phyloP scores from a whole-genome alignment of 495 filamentous ascomycete genomes.

The Parathielavia appendiculata region DNA sequence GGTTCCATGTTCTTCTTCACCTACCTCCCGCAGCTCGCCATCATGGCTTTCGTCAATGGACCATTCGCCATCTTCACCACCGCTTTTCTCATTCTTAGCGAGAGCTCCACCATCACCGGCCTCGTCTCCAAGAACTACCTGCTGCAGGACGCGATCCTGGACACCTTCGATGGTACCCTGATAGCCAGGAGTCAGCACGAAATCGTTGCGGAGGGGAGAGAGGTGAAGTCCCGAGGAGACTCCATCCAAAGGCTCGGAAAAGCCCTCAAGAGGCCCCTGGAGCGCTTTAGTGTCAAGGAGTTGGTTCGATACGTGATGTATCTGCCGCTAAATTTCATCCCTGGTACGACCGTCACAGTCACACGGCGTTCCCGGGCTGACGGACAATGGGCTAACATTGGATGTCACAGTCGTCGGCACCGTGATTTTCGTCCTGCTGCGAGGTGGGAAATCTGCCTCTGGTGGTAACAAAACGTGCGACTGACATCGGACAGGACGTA shows the following conservation, averaged over 20 bases:
- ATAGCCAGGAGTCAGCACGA: conserved; percentile 49
- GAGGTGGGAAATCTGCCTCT: conserved; percentile 48
- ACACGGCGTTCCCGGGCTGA: background rate
- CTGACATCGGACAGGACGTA: conserved; percentile 32
- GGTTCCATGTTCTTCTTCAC: conserved; percentile 80
- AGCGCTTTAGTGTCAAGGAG: conserved; percentile 57
- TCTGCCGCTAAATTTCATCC: conserved; percentile 89
- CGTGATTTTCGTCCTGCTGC: conserved; percentile 66
- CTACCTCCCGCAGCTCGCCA: conserved; percentile 81
- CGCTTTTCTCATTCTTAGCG: conserved; percentile 69
- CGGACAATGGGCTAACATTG: conserved; percentile 1
- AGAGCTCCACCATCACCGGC: conserved; percentile 73
- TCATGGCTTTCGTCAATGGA: conserved; percentile 78
- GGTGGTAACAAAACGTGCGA: background rate
- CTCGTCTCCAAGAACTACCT: conserved; percentile 69
- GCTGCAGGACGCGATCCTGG: conserved; percentile 71
- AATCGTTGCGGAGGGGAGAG: conserved; percentile 67
- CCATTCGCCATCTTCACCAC: conserved; percentile 77
- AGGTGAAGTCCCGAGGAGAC: conserved; percentile 57
- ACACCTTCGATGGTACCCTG: conserved; percentile 86
- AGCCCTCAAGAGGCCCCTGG: conserved; percentile 62
- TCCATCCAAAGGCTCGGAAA: conserved; percentile 69
- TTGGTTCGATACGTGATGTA: conserved; percentile 69
- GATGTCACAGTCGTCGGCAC: conserved; percentile 64
- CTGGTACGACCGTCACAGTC: conserved; percentile 37